These are phyloP conservation scores for Dryas alaskensis DNA, from an alignment of 306 rosid genomes.

Conservation along the genomic window DNA sequence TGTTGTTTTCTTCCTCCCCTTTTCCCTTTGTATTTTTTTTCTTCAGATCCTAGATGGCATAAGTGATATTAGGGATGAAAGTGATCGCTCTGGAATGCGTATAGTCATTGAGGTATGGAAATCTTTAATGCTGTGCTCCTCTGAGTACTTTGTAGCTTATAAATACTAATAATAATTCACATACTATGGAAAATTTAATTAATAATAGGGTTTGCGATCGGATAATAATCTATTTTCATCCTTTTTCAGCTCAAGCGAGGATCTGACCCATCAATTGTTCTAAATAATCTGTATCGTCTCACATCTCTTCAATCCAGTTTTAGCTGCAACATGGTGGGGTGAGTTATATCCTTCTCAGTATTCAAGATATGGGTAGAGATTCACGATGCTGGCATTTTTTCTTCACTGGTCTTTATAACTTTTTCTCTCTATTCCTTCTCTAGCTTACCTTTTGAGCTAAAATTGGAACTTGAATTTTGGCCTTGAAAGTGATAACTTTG, in stretches of 20 bases:
- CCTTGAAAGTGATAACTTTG: background rate
- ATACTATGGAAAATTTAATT: background rate
- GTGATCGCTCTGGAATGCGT: constrained; percentile 98
- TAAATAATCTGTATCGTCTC: constrained; percentile 83
- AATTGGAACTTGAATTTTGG: background rate
- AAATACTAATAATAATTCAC: background rate
- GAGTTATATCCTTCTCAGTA: constrained; percentile 36
- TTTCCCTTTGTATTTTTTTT: constrained; percentile 6
- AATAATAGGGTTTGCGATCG: constrained; percentile 2
- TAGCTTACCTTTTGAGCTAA: background rate
- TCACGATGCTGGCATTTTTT: constrained; percentile 17
- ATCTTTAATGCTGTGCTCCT: background rate
- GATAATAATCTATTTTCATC: constrained; percentile 19
- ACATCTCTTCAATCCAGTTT: constrained; percentile 84
- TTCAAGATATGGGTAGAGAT: background rate
- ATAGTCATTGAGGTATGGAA: constrained; percentile 77
- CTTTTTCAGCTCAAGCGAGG: constrained; percentile 85
- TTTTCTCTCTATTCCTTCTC: background rate
- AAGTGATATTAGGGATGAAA: constrained; percentile 93
- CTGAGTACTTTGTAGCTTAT: constrained; percentile 6
- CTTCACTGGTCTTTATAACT: background rate
- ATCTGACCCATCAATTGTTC: constrained; percentile 74
- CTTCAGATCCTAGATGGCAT: constrained; percentile 80
- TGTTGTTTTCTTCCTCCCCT: constrained; percentile 5
- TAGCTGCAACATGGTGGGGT: constrained; percentile 99